These are phyloP conservation scores for Marasmius oreades DNA, from an alignment of 1,284 basidiomycete species.

Conservation along the genomic window DNA sequence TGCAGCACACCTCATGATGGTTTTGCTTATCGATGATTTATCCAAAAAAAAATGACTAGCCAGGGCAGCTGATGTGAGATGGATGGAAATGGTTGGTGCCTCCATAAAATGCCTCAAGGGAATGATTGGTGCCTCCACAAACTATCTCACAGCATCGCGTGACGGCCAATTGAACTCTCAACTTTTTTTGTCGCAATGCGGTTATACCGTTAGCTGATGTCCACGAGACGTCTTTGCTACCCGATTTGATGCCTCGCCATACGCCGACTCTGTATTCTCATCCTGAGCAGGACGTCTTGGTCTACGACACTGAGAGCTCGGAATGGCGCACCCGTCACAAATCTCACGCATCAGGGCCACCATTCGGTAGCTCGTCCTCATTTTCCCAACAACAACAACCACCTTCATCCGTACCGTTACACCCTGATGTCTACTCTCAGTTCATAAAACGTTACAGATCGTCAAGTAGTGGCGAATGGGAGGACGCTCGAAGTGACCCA, in stretches of 20 bases:
- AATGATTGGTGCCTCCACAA: not conserved
- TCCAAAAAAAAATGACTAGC: too few species aligned
- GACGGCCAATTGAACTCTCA: too few species aligned
- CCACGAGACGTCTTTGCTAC: not conserved
- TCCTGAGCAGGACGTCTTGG: constrained; percentile 53
- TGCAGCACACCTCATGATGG: too few species aligned
- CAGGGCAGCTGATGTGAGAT: too few species aligned
- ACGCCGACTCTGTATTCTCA: constrained; percentile 66
- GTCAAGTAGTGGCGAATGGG: constrained; percentile 40
- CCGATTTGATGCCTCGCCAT: constrained; percentile 38
- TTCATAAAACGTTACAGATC: constrained; percentile 72
- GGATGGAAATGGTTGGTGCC: too few species aligned
- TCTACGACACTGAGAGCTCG: constrained; percentile 40
- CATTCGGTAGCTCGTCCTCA: constrained; percentile 13
- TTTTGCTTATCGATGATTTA: too few species aligned
- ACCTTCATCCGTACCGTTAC: constrained; percentile 35
- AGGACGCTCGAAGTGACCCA: constrained; percentile 68
- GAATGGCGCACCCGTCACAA: constrained; percentile 31
- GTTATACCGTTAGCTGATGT: too few species aligned
- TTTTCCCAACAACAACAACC: constrained; percentile 3
- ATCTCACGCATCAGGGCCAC: constrained; percentile 27
- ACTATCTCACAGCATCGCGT: not conserved
- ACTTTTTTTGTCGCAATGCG: too few species aligned
- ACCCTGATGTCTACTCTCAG: constrained; percentile 71
- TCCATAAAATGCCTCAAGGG: too few species aligned